Conservation (phyloP, 345 rosid genomes). For the Boechera stricta region DNA sequence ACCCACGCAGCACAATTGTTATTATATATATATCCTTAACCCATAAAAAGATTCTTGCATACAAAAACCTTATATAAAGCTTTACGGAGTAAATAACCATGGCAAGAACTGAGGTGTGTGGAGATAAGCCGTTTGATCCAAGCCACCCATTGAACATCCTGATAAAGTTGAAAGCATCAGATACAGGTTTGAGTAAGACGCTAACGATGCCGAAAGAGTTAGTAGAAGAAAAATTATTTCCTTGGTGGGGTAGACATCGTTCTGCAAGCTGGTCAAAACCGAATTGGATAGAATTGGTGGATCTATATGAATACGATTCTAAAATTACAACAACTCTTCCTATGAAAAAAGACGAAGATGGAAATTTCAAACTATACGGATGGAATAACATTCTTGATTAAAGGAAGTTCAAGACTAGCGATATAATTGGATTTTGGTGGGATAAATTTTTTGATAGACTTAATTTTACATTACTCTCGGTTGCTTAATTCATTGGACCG, state of each 20-base stretch:
- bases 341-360: neutral
- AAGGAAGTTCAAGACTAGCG: neutral
- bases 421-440: slow-evolving; percentile 27
- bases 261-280: neutral
- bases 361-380: neutral
- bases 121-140: neutral
- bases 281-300: neutral
- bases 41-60: neutral
- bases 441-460: neutral
- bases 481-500: neutral
- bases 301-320: neutral
- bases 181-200: neutral
- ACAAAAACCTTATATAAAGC: neutral
- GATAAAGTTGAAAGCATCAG: neutral
- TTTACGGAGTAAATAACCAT: neutral
- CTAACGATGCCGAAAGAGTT: neutral
- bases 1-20: neutral
- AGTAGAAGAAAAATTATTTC: neutral
- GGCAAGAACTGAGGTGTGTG: neutral
- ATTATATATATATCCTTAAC: neutral
- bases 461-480: neutral
- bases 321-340: slow-evolving; percentile 6
- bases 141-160: neutral
- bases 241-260: neutral
- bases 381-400: neutral